A percentile compares a stretch with the other conserved stretches of the same genome.
Evolutionary conservation across 495 filamentous ascomycete species (phyloP).

Genomic region (Aspergillus cavernicola): DNA sequence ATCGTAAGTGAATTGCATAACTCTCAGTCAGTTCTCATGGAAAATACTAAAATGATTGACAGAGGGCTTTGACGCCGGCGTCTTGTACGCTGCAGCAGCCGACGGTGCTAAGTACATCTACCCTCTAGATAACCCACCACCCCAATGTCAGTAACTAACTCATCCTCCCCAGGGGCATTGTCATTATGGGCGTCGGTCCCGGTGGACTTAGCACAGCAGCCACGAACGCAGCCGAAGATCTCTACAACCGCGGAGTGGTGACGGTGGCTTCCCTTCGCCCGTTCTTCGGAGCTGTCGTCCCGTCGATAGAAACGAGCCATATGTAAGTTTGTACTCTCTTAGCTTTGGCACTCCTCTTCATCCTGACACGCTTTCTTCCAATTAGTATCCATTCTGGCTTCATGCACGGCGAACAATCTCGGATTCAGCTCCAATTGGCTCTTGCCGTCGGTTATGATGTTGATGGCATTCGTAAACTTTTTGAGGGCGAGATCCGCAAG

Average conservation of each 20-base stretch:
- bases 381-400: not conserved
- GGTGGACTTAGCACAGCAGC: not conserved
- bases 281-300: not conserved
- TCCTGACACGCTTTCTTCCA: not conserved
- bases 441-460: not conserved
- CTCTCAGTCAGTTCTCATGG: not conserved
- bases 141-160: too few species aligned
- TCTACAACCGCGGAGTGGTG: not conserved
- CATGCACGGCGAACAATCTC: not conserved
- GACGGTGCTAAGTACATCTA: slow-evolving; percentile 2
- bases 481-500: not conserved
- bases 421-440: not conserved
- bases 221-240: not conserved
- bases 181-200: not conserved
- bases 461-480: not conserved
- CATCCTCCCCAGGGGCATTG: not conserved
- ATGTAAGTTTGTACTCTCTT: not conserved
- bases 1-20: not conserved
- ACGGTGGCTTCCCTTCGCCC: not conserved
- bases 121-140: too few species aligned
- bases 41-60: not conserved
- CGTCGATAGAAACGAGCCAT: too few species aligned
- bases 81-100: slow-evolving; percentile 3
- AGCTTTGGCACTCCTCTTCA: not conserved
- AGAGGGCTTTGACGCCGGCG: not conserved